A percentile compares a stretch with the other conserved stretches of the same genome.
Evolutionary conservation across 2,329 filamentous ascomycete species (phyloP).

Genomic region (Trichoderma aggressivum): DNA sequence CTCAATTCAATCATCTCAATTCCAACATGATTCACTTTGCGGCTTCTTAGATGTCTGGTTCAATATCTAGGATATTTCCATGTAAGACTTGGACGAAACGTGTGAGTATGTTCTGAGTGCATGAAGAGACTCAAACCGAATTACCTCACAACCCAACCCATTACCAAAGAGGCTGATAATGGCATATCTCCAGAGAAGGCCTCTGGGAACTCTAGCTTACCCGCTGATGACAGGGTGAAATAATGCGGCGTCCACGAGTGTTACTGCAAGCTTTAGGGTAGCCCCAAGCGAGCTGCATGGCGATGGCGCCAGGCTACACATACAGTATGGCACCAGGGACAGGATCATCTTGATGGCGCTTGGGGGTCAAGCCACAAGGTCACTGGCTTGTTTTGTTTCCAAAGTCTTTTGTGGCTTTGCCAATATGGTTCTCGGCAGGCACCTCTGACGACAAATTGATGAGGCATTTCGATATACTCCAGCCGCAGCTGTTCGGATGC

Average conservation of each 20-base stretch:
- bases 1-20: not conserved
- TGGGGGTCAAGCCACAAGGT: not conserved
- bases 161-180: not conserved
- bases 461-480: not conserved
- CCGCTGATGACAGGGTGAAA: not conserved
- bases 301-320: not conserved
- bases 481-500: not conserved
- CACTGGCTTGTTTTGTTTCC: not conserved
- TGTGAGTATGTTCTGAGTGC: not conserved
- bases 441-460: not conserved
- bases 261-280: slow-evolving; percentile 12
- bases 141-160: not conserved
- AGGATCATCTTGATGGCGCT: not conserved
- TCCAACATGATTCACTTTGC: not conserved
- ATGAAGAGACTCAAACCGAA: not conserved
- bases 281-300: not conserved
- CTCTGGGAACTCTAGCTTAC: not conserved
- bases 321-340: not conserved
- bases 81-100: not conserved
- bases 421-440: not conserved
- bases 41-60: not conserved
- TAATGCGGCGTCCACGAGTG: not conserved
- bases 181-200: not conserved
- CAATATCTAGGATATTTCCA: not conserved
- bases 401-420: not conserved